A percentile compares a stretch with the other conserved stretches of the same genome.
Evolutionary conservation across 2,329 filamentous ascomycete genomes (phyloP).

Genomic region (Xylariaceae sp.): DNA sequence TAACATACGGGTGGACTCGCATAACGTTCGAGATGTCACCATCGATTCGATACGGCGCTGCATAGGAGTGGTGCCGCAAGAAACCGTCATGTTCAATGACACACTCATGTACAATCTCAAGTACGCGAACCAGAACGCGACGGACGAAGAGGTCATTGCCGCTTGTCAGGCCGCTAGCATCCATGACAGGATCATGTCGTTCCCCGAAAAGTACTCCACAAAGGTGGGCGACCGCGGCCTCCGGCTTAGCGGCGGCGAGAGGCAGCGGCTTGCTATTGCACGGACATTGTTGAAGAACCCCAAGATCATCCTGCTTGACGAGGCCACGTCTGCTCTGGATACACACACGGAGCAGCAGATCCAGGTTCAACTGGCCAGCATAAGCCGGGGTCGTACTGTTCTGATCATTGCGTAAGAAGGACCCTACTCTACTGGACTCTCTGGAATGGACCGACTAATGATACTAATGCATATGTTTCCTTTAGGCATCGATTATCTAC

Average conservation of each 20-base stretch:
- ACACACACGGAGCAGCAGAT: constrained; percentile 92
- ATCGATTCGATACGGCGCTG: constrained; percentile 89
- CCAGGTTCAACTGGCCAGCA: constrained; percentile 75
- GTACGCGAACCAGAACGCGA: constrained; percentile 78
- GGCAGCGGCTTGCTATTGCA: constrained; percentile 89
- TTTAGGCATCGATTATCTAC: constrained; percentile 72
- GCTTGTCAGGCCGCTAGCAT: constrained; percentile 86
- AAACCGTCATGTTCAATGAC: constrained; percentile 93
- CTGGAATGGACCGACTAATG: not conserved
- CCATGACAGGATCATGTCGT: constrained; percentile 84
- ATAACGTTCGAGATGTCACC: constrained; percentile 78
- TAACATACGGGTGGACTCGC: constrained; percentile 77
- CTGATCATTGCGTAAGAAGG: constrained; percentile 81
- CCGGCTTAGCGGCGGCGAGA: constrained; percentile 83
- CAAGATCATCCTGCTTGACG: constrained; percentile 86
- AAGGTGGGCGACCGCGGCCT: constrained; percentile 89
- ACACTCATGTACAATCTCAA: constrained; percentile 90
- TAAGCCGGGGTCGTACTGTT: constrained; percentile 83
- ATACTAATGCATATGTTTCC: constrained; percentile 21
- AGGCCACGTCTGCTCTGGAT: constrained; percentile 87
- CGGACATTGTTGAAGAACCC: constrained; percentile 90
- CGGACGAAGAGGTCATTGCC: constrained; percentile 74
- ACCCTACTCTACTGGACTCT: not conserved
- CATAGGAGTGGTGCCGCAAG: constrained; percentile 95
- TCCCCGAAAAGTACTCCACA: constrained; percentile 83